Conservation (phyloP, 805 yeast species). For the Candida pseudoglaebosa region DNA sequence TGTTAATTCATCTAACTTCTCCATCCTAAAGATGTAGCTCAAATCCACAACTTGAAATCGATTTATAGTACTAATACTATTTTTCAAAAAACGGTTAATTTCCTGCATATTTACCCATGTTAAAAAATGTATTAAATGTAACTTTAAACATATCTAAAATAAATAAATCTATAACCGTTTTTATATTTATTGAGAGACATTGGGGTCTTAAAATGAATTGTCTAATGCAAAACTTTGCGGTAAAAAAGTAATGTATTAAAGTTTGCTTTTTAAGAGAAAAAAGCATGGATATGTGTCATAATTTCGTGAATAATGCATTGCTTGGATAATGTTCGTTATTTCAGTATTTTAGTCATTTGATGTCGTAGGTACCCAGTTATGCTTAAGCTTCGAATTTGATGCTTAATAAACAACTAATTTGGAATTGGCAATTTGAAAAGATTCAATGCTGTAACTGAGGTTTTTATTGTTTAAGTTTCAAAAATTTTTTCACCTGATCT, state of each 20-base stretch:
- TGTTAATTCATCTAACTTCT: neutral
- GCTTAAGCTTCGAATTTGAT: no score
- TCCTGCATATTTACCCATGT: neutral
- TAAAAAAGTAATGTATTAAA: neutral
- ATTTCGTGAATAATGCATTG: neutral
- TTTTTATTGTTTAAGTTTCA: constrained; percentile 22
- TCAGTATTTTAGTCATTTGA: neutral
- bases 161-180: constrained; percentile 1
- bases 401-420: no score
- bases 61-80: no score
- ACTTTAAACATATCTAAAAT: neutral
- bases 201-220: neutral
- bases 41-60: no score
- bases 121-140: no score
- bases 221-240: neutral
- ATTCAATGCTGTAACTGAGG: neutral
- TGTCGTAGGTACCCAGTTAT: neutral
- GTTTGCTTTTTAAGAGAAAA: neutral
- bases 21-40: no score
- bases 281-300: constrained; percentile 1
- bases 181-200: neutral
- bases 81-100: no score
- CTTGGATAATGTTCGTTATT: neutral
- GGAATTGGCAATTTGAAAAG: no score
- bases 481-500: constrained; percentile 68